These are phyloP conservation scores for Aquilaria yunnanensis DNA, from an alignment of 345 rosid genomes.

Conservation along the genomic window DNA sequence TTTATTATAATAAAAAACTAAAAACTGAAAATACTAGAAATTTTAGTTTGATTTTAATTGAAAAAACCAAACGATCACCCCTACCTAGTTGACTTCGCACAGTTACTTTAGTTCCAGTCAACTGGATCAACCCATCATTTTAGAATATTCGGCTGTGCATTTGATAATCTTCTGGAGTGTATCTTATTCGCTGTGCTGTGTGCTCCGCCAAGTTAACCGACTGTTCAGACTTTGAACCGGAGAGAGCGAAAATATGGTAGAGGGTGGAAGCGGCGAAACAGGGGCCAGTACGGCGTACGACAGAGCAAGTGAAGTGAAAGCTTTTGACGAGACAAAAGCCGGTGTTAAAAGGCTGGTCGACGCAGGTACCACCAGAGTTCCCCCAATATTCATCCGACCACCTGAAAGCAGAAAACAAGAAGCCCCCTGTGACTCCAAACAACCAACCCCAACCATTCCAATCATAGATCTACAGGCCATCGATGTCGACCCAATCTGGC, in stretches of 20 bases:
- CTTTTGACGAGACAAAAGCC: slow-evolving; percentile 19
- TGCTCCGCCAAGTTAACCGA: no score
- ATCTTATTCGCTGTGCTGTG: no score
- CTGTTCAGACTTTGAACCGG: background rate
- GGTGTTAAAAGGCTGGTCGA: slow-evolving; percentile 37
- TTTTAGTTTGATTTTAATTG: no score
- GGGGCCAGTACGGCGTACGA: background rate
- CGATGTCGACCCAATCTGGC: slow-evolving; percentile 3
- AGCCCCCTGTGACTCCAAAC: background rate
- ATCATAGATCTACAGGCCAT: slow-evolving; percentile 28
- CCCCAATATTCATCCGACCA: slow-evolving; percentile 12
- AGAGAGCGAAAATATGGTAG: background rate
- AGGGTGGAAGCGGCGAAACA: slow-evolving; percentile 11
- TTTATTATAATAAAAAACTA: no score
- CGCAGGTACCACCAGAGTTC: slow-evolving; percentile 8
- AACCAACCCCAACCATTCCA: slow-evolving; percentile 22
- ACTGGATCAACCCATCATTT: no score
- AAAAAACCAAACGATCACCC: no score
- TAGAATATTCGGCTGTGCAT: no score
- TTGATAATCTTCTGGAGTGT: no score
- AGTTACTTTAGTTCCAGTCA: no score
- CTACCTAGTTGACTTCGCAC: no score
- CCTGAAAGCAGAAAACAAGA: background rate
- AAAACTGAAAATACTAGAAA: no score
- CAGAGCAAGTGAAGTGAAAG: slow-evolving; percentile 11